phyloP scores from a whole-genome alignment of 768 basidiomycete species.

The Harrya chromipes region DNA sequence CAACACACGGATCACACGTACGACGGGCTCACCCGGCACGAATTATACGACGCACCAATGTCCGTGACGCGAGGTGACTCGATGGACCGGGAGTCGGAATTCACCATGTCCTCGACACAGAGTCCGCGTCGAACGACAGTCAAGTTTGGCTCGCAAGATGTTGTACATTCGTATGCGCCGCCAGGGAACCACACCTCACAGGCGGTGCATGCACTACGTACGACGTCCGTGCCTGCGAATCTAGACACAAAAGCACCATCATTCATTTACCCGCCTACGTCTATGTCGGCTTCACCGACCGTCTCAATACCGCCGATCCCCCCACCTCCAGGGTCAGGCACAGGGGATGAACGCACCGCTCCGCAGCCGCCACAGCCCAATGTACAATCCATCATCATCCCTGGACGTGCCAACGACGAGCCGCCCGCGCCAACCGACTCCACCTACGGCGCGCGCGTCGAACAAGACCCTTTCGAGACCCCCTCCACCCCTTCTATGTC shows the following conservation, averaged over 20 bases:
- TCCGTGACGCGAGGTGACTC: conserved; percentile 38
- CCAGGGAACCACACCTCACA: conserved; percentile 47
- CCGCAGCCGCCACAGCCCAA: conserved; percentile 13
- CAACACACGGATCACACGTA: conserved; percentile 35
- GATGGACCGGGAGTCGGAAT: conserved; percentile 38
- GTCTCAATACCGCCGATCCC: conserved; percentile 10
- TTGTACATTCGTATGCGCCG: conserved; percentile 71
- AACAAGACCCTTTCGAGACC: conserved; percentile 28
- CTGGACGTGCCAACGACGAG: conserved; percentile 28
- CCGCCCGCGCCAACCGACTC: conserved; percentile 27
- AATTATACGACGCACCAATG: conserved; percentile 87
- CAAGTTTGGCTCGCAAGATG: conserved; percentile 73
- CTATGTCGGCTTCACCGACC: not conserved
- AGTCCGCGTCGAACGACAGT: conserved; percentile 51
- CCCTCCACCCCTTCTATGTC: conserved; percentile 29
- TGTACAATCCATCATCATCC: conserved; percentile 23
- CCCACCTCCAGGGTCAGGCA: conserved; percentile 11
- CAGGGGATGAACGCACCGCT: conserved; percentile 1
- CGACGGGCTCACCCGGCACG: conserved; percentile 67
- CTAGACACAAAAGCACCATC: conserved; percentile 13
- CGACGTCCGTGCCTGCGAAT: conserved; percentile 15
- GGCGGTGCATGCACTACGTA: conserved; percentile 38
- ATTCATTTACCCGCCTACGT: conserved; percentile 27
- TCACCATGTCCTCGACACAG: conserved; percentile 26
- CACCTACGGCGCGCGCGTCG: conserved; percentile 3